A percentile compares a stretch with the other conserved stretches of the same genome.
These are phyloP conservation scores for Croton setiger DNA, from an alignment of 441 rosid genomes.

Conservation along the genomic window DNA sequence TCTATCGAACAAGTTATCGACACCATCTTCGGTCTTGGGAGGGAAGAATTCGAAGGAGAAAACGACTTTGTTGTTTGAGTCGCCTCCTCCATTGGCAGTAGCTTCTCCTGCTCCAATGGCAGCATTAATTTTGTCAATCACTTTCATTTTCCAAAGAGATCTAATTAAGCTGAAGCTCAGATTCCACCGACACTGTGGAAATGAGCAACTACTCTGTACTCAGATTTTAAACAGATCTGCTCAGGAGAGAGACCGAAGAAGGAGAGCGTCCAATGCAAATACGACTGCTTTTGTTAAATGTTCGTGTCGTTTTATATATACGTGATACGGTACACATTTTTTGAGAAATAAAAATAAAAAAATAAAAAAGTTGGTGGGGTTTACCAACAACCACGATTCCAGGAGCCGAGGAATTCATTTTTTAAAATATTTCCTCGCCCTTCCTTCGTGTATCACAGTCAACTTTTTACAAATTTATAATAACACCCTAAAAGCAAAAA, in stretches of 20 bases:
- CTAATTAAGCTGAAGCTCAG: not conserved
- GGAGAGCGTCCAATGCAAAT: not conserved
- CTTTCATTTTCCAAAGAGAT: slow-evolving; percentile 53
- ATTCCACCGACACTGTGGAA: not conserved
- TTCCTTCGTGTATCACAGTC: no score
- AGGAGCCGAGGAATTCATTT: slow-evolving; percentile 10
- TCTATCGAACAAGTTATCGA: slow-evolving; percentile 90
- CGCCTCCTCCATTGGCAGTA: slow-evolving; percentile 13
- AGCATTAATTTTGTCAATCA: slow-evolving; percentile 68
- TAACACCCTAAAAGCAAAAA: no score
- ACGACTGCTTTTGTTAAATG: not conserved
- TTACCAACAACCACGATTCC: slow-evolving; percentile 10
- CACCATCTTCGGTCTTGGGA: slow-evolving; percentile 95
- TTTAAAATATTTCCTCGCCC: no score
- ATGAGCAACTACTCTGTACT: not conserved
- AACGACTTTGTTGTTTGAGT: slow-evolving; percentile 37
- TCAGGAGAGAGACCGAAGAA: not conserved
- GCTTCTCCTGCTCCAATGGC: slow-evolving; percentile 18
- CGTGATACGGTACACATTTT: not conserved
- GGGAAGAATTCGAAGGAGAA: slow-evolving; percentile 99
- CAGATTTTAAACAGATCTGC: not conserved
- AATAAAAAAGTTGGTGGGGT: slow-evolving; percentile 2
- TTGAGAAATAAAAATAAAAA: no score
- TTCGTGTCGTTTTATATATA: not conserved
- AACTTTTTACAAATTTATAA: no score